phyloP scores from a whole-genome alignment of 768 basidiomycete genomes.

The Agaricus blazei region DNA sequence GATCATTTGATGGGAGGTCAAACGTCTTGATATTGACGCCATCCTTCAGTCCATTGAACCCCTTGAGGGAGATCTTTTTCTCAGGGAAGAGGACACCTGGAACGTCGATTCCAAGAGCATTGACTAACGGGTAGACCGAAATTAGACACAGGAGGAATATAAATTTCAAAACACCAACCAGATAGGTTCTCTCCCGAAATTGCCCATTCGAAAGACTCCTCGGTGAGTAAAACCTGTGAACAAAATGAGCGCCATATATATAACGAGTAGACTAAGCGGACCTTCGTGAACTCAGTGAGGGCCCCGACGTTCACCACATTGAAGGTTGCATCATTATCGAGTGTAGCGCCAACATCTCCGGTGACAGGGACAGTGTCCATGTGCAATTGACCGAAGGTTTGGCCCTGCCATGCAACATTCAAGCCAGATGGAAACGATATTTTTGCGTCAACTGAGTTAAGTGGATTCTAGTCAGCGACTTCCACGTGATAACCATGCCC shows the following conservation, averaged over 20 bases:
- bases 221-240: slow-evolving; percentile 48
- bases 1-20: slow-evolving; percentile 66
- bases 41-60: slow-evolving; percentile 61
- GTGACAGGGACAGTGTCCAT: slow-evolving; percentile 55
- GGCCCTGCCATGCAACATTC: slow-evolving; percentile 54
- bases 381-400: slow-evolving; percentile 51
- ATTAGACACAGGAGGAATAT: not conserved
- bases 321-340: slow-evolving; percentile 52
- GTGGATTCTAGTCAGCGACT: not conserved
- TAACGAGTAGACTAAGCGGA: slow-evolving; percentile 11
- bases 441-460: slow-evolving; percentile 50
- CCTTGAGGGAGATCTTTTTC: slow-evolving; percentile 60
- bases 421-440: slow-evolving; percentile 64
- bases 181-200: slow-evolving; percentile 62
- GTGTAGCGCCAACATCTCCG: slow-evolving; percentile 59
- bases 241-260: not conserved
- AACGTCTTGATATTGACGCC: slow-evolving; percentile 63
- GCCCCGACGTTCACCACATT: slow-evolving; percentile 50
- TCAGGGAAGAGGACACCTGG: slow-evolving; percentile 47
- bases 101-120: slow-evolving; percentile 56
- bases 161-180: slow-evolving; percentile 26
- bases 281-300: slow-evolving; percentile 63
- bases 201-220: slow-evolving; percentile 65
- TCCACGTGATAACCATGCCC: not conserved
- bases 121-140: slow-evolving; percentile 31